phyloP scores from a whole-genome alignment of 768 basidiomycete species.

The Tricholoma sp. region DNA sequence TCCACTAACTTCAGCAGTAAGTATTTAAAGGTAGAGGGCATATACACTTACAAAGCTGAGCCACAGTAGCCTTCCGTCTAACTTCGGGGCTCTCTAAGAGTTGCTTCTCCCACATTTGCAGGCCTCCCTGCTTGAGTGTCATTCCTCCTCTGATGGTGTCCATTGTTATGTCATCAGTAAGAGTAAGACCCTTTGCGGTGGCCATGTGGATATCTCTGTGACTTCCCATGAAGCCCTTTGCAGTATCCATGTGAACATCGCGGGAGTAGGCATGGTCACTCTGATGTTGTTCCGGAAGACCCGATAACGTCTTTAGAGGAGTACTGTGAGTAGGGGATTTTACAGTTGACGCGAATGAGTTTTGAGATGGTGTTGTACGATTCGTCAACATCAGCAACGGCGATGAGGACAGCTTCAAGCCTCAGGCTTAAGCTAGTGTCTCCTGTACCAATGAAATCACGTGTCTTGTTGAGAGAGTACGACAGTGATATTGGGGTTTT shows the following conservation, averaged over 20 bases:
- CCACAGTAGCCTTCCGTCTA: conserved; percentile 92
- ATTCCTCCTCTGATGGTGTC: conserved; percentile 52
- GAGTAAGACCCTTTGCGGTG: conserved; percentile 59
- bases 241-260: conserved; percentile 80
- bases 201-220: conserved; percentile 62
- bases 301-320: conserved; percentile 24
- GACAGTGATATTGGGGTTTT: too few species aligned
- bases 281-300: conserved; percentile 20
- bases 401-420: neutral
- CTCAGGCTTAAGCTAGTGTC: neutral
- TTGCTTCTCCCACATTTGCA: conserved; percentile 82
- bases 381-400: conserved; percentile 4
- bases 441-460: too few species aligned
- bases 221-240: conserved; percentile 43
- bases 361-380: neutral
- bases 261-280: conserved; percentile 24
- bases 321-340: conserved; percentile 1
- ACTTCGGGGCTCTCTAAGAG: conserved; percentile 83
- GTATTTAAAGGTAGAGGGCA: conserved; percentile 3
- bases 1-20: conserved; percentile 1
- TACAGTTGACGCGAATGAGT: neutral
- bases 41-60: conserved; percentile 79
- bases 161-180: conserved; percentile 60
- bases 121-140: conserved; percentile 52
- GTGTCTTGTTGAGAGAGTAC: too few species aligned